A percentile compares a stretch with the other conserved stretches of the same genome.
Conservation (phyloP, 331 rosid genomes). For the Telfairia occidentalis region DNA sequence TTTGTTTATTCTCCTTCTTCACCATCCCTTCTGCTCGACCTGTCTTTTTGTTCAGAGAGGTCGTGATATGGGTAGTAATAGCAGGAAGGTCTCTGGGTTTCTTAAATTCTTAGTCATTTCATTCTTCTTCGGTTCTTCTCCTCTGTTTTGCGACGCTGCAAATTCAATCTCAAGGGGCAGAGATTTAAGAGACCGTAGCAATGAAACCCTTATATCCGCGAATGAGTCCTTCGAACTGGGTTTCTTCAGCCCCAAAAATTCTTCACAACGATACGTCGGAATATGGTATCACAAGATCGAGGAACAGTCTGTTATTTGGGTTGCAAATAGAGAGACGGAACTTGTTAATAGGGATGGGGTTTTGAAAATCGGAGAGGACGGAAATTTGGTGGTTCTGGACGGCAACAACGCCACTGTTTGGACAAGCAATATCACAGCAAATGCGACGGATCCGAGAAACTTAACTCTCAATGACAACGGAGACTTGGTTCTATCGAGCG, state of each 20-base stretch:
- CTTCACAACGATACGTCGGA: slow-evolving; percentile 49
- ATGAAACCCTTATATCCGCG: slow-evolving; percentile 28
- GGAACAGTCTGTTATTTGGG: slow-evolving; percentile 31
- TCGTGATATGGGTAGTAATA: neutral
- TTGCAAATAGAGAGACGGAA: slow-evolving; percentile 58
- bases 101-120: neutral
- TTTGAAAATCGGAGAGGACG: slow-evolving; percentile 28
- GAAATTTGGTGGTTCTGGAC: slow-evolving; percentile 39
- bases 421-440: slow-evolving; percentile 28
- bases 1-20: slow-evolving; percentile 1
- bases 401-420: slow-evolving; percentile 26
- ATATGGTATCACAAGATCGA: slow-evolving; percentile 44
- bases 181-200: slow-evolving; percentile 2
- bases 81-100: neutral
- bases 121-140: neutral
- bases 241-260: slow-evolving; percentile 36
- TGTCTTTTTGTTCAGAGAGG: neutral
- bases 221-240: slow-evolving; percentile 38
- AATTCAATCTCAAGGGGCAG: neutral
- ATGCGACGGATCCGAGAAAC: neutral
- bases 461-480: slow-evolving; percentile 34
- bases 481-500: slow-evolving; percentile 28
- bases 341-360: slow-evolving; percentile 28
- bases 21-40: neutral
- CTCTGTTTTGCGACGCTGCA: slow-evolving; percentile 10